Evolutionary conservation across 2,329 filamentous ascomycete genomes (phyloP).

Genomic region (Aureobasidium sp.): DNA sequence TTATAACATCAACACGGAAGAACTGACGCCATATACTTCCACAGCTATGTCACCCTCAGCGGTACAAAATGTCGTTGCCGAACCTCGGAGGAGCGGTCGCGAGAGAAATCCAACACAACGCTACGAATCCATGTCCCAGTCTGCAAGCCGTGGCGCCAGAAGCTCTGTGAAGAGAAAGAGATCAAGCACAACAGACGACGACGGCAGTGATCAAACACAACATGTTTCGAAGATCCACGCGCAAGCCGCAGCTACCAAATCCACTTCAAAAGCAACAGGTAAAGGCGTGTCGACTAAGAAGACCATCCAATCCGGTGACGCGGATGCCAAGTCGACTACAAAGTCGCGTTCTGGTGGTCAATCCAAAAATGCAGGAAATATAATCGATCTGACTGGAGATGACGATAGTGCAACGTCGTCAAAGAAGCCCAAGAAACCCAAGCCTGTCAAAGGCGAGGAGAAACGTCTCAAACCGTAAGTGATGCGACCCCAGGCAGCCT

Average conservation of each 20-base stretch:
- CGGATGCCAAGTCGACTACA: background rate
- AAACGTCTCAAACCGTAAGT: constrained; percentile 18
- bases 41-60: no score
- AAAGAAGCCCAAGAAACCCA: constrained; percentile 15
- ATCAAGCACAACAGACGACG: background rate
- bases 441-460: constrained; percentile 19
- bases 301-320: background rate
- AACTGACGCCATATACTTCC: no score
- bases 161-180: background rate
- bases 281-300: background rate
- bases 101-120: background rate
- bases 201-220: background rate
- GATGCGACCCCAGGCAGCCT: background rate
- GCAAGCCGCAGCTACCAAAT: background rate
- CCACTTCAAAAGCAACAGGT: background rate
- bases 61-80: background rate
- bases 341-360: background rate
- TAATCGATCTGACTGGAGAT: constrained; percentile 12
- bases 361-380: background rate
- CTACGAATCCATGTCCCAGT: background rate
- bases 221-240: background rate
- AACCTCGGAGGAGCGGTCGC: background rate
- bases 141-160: background rate
- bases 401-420: background rate
- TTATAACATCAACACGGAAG: background rate